Evolutionary conservation across 78 protist species (phyloP).

Genomic region (Guillardia theta): DNA sequence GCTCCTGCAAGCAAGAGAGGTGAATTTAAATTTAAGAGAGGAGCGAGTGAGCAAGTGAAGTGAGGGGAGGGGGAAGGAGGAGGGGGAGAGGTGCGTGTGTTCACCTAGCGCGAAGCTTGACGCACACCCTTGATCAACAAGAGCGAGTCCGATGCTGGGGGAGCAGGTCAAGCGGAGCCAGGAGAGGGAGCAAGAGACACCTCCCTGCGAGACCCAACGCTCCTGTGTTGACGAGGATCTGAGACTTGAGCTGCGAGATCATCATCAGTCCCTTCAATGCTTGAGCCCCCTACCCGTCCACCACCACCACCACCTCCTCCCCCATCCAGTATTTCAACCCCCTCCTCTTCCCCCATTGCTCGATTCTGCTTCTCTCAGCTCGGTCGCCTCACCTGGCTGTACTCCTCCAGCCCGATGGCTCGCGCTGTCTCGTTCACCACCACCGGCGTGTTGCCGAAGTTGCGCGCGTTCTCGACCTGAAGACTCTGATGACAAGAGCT

Average conservation of each 20-base stretch:
- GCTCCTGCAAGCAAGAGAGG: not conserved
- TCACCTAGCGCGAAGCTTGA: not conserved
- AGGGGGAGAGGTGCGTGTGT: not conserved
- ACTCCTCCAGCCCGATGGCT: not conserved
- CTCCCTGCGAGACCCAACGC: not conserved
- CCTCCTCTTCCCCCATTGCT: too few relatives aligned
- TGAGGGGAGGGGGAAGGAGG: not conserved
- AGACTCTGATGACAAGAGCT: too few relatives aligned
- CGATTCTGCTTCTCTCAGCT: too few relatives aligned
- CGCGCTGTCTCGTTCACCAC: not conserved
- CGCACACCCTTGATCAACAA: too few relatives aligned
- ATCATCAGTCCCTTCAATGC: too few relatives aligned
- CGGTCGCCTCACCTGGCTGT: too few relatives aligned
- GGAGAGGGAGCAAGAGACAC: too few relatives aligned
- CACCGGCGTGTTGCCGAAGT: slow-evolving; percentile 3
- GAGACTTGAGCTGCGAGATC: not conserved
- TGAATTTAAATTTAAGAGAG: not conserved
- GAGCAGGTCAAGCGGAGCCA: too few relatives aligned
- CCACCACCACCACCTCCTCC: too few relatives aligned
- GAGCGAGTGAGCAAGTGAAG: not conserved
- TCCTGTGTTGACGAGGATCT: not conserved
- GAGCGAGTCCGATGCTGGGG: too few relatives aligned
- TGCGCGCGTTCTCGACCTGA: not conserved
- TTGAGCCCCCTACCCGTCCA: too few relatives aligned
- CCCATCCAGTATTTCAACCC: too few relatives aligned